phyloP scores from a whole-genome alignment of 2,329 filamentous ascomycete genomes.

The Pseudovirgaria hyperparasitica region DNA sequence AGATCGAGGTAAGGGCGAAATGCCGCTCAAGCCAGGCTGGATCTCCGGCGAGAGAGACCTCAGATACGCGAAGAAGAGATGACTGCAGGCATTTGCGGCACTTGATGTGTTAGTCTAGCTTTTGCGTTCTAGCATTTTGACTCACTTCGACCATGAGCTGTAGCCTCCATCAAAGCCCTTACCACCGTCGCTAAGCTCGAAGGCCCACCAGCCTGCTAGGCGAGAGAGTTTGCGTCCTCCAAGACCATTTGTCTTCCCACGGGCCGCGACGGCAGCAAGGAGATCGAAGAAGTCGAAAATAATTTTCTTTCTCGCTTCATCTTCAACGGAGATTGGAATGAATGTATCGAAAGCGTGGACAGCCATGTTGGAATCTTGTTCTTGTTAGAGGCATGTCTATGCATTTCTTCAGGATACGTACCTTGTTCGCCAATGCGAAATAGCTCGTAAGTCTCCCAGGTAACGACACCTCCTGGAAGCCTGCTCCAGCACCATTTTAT shows the following conservation, averaged over 20 bases:
- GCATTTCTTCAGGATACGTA: conserved; percentile 29
- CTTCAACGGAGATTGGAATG: conserved; percentile 86
- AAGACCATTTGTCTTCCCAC: conserved; percentile 86
- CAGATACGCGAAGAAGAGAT: conserved; percentile 95
- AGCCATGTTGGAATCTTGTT: conserved; percentile 74
- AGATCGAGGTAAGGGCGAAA: conserved; percentile 77
- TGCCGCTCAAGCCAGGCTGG: conserved; percentile 55
- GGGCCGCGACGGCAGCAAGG: conserved; percentile 76
- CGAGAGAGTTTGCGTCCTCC: conserved; percentile 87
- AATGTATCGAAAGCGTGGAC: conserved; percentile 93
- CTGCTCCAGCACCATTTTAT: conserved; percentile 98
- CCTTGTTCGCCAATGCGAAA: conserved; percentile 91
- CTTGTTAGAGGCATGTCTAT: conserved; percentile 10
- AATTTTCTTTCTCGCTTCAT: conserved; percentile 70
- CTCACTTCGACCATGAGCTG: conserved; percentile 70
- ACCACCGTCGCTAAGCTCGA: conserved; percentile 75
- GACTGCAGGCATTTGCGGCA: conserved; percentile 88
- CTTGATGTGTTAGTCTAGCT: conserved; percentile 34
- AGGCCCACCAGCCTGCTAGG: conserved; percentile 97
- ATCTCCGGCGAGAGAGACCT: conserved; percentile 76
- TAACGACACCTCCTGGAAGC: conserved; percentile 79
- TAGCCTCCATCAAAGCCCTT: conserved; percentile 94
- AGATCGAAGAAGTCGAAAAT: conserved; percentile 97
- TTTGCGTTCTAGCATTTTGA: conserved; percentile 6
- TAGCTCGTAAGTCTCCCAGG: conserved; percentile 93